phyloP scores from a whole-genome alignment of 1,284 basidiomycete species.

The Apiotrichum gamsii region DNA sequence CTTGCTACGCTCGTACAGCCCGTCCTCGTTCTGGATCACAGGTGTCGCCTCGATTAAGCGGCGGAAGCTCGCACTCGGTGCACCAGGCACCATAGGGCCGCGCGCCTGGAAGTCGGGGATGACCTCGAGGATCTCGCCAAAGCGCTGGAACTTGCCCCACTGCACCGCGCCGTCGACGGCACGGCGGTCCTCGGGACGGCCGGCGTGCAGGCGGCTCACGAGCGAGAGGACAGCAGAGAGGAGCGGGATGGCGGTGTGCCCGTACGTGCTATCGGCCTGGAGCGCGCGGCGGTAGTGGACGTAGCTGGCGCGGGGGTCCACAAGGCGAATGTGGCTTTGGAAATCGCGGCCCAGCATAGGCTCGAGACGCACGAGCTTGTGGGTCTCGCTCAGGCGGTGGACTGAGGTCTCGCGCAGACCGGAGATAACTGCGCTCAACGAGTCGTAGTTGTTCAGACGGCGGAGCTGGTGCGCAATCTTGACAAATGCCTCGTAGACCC shows the following conservation, averaged over 20 bases:
- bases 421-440: constrained; percentile 42
- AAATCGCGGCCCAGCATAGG: constrained; percentile 29
- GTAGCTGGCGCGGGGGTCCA: constrained; percentile 43
- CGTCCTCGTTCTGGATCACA: constrained; percentile 37
- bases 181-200: constrained; percentile 31
- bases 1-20: constrained; percentile 28
- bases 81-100: constrained; percentile 24
- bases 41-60: constrained; percentile 32
- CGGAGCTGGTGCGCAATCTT: constrained; percentile 42
- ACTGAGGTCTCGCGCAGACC: constrained; percentile 44
- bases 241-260: constrained; percentile 41
- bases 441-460: constrained; percentile 46
- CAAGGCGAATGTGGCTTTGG: constrained; percentile 37
- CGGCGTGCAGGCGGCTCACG: constrained; percentile 33
- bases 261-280: constrained; percentile 36
- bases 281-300: constrained; percentile 36
- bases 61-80: constrained; percentile 21
- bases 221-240: constrained; percentile 34
- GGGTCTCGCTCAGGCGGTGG: constrained; percentile 37
- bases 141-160: constrained; percentile 42
- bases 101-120: constrained; percentile 36
- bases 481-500: constrained; percentile 44
- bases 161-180: constrained; percentile 28
- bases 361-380: constrained; percentile 26
- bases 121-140: constrained; percentile 34